Percentiles rank a stretch among this genome's conserved stretches.
These are phyloP conservation scores for Candida methanosorbosa DNA, from an alignment of 805 yeast genomes.

Conservation along the genomic window DNA sequence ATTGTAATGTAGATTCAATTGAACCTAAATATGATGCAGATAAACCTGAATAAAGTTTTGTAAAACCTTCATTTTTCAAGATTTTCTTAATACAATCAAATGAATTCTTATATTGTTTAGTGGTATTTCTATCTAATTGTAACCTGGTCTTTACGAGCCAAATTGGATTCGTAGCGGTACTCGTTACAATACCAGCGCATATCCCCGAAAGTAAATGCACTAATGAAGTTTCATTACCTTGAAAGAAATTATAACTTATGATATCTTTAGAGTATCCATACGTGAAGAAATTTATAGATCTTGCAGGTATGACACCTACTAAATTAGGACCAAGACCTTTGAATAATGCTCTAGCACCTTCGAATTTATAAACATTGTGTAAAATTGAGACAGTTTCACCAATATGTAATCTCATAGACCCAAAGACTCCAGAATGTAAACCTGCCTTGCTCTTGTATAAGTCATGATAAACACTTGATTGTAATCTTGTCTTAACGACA, in stretches of 20 bases:
- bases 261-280: slow-evolving; percentile 89
- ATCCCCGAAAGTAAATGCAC: slow-evolving; percentile 83
- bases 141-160: slow-evolving; percentile 95
- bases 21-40: slow-evolving; percentile 94
- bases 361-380: slow-evolving; percentile 55
- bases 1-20: slow-evolving; percentile 84
- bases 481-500: slow-evolving; percentile 91
- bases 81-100: slow-evolving; percentile 75
- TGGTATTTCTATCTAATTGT: slow-evolving; percentile 70
- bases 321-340: slow-evolving; percentile 95
- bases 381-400: slow-evolving; percentile 74
- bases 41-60: slow-evolving; percentile 81
- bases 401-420: slow-evolving; percentile 49
- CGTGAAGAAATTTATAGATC: slow-evolving; percentile 93
- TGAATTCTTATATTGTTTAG: slow-evolving; percentile 68
- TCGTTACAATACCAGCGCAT: slow-evolving; percentile 86
- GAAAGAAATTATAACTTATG: slow-evolving; percentile 57
- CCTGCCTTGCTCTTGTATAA: slow-evolving; percentile 38
- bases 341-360: slow-evolving; percentile 82
- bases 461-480: slow-evolving; percentile 71
- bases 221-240: slow-evolving; percentile 74
- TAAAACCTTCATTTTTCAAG: slow-evolving; percentile 65
- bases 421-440: slow-evolving; percentile 19
- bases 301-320: slow-evolving; percentile 96
- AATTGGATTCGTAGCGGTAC: slow-evolving; percentile 95